phyloP scores from a whole-genome alignment of 371 early-diverging fungal species.

The Blastocladiella emersonii region DNA sequence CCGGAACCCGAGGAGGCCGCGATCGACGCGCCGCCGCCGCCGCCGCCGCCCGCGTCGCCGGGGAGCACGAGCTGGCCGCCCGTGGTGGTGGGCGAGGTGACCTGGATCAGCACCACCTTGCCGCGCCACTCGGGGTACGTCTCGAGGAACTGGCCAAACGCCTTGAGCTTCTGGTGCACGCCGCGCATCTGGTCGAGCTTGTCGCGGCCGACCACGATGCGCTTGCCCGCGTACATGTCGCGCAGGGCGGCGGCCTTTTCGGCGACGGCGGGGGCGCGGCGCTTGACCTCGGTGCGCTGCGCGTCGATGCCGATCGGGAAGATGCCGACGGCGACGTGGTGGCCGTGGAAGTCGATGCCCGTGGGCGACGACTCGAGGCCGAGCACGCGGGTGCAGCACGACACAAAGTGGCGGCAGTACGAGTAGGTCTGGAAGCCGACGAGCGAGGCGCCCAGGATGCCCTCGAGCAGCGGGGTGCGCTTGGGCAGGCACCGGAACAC shows the following conservation, averaged over 20 bases:
- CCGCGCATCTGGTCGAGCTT: constrained; percentile 97
- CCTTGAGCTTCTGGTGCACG: constrained; percentile 88
- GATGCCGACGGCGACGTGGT: constrained; percentile 64
- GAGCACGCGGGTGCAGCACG: constrained; percentile 16
- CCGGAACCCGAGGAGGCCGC: too few relatives aligned
- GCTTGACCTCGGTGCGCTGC: constrained; percentile 12
- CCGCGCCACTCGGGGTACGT: constrained; percentile 76
- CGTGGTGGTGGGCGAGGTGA: constrained; percentile 32
- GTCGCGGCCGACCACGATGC: constrained; percentile 93
- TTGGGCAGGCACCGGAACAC: constrained; percentile 84
- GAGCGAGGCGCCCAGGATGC: constrained; percentile 82
- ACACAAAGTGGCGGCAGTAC: constrained; percentile 18
- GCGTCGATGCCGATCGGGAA: constrained; percentile 97
- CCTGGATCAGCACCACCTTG: constrained; percentile 79
- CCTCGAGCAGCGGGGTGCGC: constrained; percentile 78
- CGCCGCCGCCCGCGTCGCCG: neutral
- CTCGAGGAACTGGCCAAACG: constrained; percentile 81
- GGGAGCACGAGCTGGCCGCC: constrained; percentile 11
- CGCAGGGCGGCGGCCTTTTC: constrained; percentile 59
- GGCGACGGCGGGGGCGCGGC: constrained; percentile 27
- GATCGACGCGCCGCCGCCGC: neutral
- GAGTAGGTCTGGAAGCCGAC: constrained; percentile 70
- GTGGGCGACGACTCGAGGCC: constrained; percentile 28
- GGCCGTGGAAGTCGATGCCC: constrained; percentile 62
- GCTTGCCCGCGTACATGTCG: constrained; percentile 82